Conservation (phyloP, 2,329 filamentous ascomycete genomes). For the Ramularia collo-cygni region DNA sequence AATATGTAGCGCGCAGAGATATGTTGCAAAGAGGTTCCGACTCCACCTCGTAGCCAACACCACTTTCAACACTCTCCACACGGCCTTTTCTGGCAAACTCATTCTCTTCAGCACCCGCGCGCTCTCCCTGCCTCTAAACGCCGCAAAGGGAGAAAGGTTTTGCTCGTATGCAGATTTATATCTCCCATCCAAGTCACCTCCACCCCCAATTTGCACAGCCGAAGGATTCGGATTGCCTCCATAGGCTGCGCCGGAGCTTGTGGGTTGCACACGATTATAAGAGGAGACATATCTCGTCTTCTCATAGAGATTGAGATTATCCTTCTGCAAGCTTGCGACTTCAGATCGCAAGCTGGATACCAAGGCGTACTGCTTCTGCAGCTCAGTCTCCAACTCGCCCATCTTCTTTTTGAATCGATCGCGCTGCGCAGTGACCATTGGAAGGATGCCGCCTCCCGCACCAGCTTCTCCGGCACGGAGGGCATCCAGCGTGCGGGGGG, state of each 20-base stretch:
- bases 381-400: conserved; percentile 77
- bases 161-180: conserved; percentile 92
- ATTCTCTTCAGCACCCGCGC: conserved; percentile 86
- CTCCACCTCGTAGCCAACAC: conserved; percentile 85
- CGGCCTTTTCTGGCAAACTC: conserved; percentile 80
- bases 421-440: conserved; percentile 96
- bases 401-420: conserved; percentile 98
- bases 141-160: conserved; percentile 90
- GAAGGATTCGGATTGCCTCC: conserved; percentile 65
- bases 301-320: conserved; percentile 93
- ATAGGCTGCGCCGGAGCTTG: conserved; percentile 58
- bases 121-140: conserved; percentile 89
- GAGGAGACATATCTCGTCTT: conserved; percentile 95
- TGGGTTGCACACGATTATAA: conserved; percentile 64
- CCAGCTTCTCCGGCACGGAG: conserved; percentile 65
- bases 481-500: conserved; percentile 46
- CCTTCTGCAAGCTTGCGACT: conserved; percentile 84
- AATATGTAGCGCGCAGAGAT: conserved; percentile 82
- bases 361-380: conserved; percentile 74
- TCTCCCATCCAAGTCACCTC: conserved; percentile 47
- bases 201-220: conserved; percentile 53
- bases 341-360: conserved; percentile 85
- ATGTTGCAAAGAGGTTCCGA: conserved; percentile 87
- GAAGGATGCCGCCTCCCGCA: conserved; percentile 67
- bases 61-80: conserved; percentile 86